These are phyloP conservation scores for Ganoderma lingzhi DNA, from an alignment of 1,284 basidiomycete genomes.

Conservation along the genomic window DNA sequence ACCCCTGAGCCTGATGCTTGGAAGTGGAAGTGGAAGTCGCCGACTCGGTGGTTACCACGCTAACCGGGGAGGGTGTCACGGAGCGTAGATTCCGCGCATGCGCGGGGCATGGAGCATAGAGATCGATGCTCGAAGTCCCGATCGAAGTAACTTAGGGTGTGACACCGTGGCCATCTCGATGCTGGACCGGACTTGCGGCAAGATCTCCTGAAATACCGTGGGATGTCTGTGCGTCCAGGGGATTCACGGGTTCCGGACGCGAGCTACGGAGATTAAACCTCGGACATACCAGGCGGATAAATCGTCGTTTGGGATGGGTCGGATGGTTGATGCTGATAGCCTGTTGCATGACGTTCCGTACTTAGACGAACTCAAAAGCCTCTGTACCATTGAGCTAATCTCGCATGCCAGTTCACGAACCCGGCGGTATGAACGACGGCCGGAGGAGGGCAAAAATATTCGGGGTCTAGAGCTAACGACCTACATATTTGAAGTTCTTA, in stretches of 20 bases:
- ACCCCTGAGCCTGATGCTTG: not conserved
- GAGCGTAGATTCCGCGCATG: not conserved
- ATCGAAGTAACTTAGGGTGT: conserved; percentile 5
- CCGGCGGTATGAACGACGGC: not conserved
- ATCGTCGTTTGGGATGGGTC: not conserved
- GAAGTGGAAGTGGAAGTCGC: not conserved
- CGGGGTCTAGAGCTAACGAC: not conserved
- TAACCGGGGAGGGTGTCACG: not conserved
- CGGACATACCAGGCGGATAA: conserved; percentile 23
- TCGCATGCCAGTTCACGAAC: not conserved
- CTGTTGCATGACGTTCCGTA: not conserved
- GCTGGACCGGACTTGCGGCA: not conserved
- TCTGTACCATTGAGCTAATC: not conserved
- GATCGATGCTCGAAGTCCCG: conserved; percentile 18
- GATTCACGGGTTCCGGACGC: not conserved
- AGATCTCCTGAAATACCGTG: not conserved
- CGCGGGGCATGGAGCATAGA: not conserved
- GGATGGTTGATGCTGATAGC: not conserved
- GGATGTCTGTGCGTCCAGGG: conserved; percentile 6
- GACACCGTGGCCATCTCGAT: conserved; percentile 11
- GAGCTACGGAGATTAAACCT: conserved; percentile 9
- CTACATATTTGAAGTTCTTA: conserved; percentile 16
- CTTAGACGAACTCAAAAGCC: not conserved
- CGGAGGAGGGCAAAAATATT: not conserved
- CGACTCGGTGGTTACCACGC: conserved; percentile 1